phyloP scores from a whole-genome alignment of 495 filamentous ascomycete genomes.

The Geoglossum glabrum region DNA sequence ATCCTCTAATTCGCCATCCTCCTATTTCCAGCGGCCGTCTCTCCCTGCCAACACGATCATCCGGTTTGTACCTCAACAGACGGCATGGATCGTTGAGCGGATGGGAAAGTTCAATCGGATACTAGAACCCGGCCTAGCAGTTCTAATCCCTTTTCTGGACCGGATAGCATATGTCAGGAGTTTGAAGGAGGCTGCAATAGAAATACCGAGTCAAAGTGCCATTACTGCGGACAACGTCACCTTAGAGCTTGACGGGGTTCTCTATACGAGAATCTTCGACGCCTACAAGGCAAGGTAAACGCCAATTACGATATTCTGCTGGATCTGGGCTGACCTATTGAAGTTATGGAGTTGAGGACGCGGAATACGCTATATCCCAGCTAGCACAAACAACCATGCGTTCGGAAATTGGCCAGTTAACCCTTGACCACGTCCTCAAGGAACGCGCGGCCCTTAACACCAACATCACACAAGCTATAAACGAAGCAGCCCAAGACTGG shows the following conservation, averaged over 20 bases:
- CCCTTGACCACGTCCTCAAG: conserved; percentile 91
- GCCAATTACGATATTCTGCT: background rate
- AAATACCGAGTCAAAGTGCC: conserved; percentile 88
- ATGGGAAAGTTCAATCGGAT: conserved; percentile 96
- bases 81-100: conserved; percentile 97
- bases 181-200: conserved; percentile 85
- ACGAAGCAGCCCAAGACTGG: conserved; percentile 92
- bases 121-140: conserved; percentile 71
- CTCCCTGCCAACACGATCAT: conserved; percentile 87
- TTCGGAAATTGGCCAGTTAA: conserved; percentile 87
- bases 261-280: conserved; percentile 91
- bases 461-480: conserved; percentile 95
- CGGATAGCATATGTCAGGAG: conserved; percentile 96
- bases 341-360: conserved; percentile 95
- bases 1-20: conserved; percentile 16
- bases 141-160: conserved; percentile 79
- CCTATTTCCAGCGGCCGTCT: conserved; percentile 35
- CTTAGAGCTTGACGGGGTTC: conserved; percentile 79
- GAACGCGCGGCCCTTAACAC: conserved; percentile 88
- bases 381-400: conserved; percentile 98
- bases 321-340: background rate
- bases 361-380: conserved; percentile 95
- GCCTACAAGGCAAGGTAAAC: conserved; percentile 83
- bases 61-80: conserved; percentile 95
- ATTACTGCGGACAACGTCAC: conserved; percentile 99